Conservation (phyloP, 441 rosid species). For the Lepidium campestre region DNA sequence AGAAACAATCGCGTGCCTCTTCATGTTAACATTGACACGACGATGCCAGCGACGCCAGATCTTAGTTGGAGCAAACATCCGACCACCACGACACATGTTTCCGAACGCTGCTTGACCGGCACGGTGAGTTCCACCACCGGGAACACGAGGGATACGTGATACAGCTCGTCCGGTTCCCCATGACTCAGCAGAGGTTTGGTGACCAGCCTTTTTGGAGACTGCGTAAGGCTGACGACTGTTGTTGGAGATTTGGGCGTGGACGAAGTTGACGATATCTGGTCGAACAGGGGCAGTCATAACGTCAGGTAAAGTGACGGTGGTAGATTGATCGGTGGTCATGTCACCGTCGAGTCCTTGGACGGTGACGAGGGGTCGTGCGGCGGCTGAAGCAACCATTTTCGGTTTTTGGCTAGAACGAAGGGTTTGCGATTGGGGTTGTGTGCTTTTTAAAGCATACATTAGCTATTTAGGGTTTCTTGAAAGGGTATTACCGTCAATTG, state of each 20-base stretch:
- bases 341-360: constrained; percentile 70
- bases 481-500: not conserved
- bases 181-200: constrained; percentile 68
- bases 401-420: not conserved
- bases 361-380: constrained; percentile 71
- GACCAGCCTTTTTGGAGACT: constrained; percentile 78
- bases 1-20: constrained; percentile 74
- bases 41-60: constrained; percentile 98
- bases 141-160: constrained; percentile 96
- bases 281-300: constrained; percentile 73
- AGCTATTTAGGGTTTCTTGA: not conserved
- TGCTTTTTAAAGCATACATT: not conserved
- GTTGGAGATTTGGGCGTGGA: constrained; percentile 67
- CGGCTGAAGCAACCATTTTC: constrained; percentile 26
- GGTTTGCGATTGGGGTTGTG: not conserved
- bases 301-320: constrained; percentile 56
- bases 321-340: constrained; percentile 56
- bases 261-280: constrained; percentile 67
- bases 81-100: constrained; percentile 97
- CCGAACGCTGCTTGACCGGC: constrained; percentile 99
- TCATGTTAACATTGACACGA: constrained; percentile 73
- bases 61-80: constrained; percentile 98
- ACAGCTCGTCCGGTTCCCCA: constrained; percentile 93
- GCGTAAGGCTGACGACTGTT: constrained; percentile 91
- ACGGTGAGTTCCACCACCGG: constrained; percentile 99